phyloP scores from a whole-genome alignment of 345 rosid genomes.

The Citropsis articulata region DNA sequence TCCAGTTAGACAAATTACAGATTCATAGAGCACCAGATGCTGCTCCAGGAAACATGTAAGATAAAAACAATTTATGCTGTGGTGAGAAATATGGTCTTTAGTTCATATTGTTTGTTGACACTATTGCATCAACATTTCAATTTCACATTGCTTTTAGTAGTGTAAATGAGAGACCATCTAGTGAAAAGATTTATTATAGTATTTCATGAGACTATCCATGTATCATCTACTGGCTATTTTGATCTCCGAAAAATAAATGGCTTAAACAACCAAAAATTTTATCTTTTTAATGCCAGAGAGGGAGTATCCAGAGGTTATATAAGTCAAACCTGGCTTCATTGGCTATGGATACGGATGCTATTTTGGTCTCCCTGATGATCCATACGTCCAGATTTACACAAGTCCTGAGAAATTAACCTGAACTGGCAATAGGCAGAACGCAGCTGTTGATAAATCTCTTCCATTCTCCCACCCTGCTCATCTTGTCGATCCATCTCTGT shows the following conservation, averaged over 20 bases:
- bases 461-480: slow-evolving; percentile 52
- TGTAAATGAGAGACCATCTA: no score
- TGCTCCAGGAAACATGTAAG: no score
- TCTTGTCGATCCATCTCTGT: slow-evolving; percentile 83
- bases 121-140: no score
- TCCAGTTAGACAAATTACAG: no score
- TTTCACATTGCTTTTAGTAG: no score
- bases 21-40: no score
- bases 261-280: slow-evolving; percentile 1
- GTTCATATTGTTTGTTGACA: no score
- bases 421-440: slow-evolving; percentile 67
- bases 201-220: not conserved
- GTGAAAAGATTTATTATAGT: no score
- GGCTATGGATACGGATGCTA: slow-evolving; percentile 23
- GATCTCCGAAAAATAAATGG: slow-evolving; percentile 23
- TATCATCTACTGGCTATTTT: slow-evolving; percentile 5
- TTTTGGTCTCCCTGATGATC: slow-evolving; percentile 14
- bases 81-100: no score
- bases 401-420: slow-evolving; percentile 30
- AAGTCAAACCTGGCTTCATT: slow-evolving; percentile 31
- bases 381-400: slow-evolving; percentile 17
- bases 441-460: slow-evolving; percentile 45
- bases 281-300: not conserved
- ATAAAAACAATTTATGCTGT: no score
- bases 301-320: not conserved